These are phyloP conservation scores for Galerina sulciceps DNA, from an alignment of 768 basidiomycete species.

Conservation along the genomic window DNA sequence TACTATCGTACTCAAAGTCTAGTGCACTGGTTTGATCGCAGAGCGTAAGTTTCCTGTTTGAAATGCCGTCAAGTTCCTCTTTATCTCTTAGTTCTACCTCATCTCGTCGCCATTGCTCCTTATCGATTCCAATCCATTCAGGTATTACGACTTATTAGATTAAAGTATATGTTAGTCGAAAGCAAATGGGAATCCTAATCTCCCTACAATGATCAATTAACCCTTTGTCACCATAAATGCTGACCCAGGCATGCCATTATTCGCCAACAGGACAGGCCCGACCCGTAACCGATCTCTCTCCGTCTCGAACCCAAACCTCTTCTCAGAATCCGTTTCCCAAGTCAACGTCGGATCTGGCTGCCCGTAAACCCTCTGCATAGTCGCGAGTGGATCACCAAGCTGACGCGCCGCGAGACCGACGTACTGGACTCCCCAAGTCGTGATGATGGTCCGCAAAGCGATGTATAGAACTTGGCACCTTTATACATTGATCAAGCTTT, in stretches of 20 bases:
- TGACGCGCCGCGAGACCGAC: background rate
- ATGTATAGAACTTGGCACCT: background rate
- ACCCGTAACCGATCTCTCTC: slow-evolving; percentile 3
- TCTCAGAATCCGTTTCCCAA: background rate
- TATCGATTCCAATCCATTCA: too few species aligned
- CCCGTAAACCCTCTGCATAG: background rate
- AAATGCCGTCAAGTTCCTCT: too few species aligned
- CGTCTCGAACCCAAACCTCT: slow-evolving; percentile 1
- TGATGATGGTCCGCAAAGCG: background rate
- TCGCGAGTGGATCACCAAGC: background rate
- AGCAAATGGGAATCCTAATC: too few species aligned
- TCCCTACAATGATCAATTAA: too few species aligned
- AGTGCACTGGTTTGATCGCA: too few species aligned
- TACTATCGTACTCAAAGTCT: too few species aligned
- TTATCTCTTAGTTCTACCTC: too few species aligned
- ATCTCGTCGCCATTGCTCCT: too few species aligned
- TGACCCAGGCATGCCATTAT: background rate
- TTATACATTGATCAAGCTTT: background rate
- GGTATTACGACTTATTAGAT: too few species aligned
- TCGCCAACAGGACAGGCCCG: background rate
- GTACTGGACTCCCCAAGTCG: slow-evolving; percentile 1
- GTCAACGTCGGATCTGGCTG: background rate
- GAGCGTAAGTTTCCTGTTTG: too few species aligned
- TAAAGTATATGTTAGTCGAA: too few species aligned
- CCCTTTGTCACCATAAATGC: background rate